Conservation (phyloP, 2,329 filamentous ascomycete species). For the Apiospora saccharicola region DNA sequence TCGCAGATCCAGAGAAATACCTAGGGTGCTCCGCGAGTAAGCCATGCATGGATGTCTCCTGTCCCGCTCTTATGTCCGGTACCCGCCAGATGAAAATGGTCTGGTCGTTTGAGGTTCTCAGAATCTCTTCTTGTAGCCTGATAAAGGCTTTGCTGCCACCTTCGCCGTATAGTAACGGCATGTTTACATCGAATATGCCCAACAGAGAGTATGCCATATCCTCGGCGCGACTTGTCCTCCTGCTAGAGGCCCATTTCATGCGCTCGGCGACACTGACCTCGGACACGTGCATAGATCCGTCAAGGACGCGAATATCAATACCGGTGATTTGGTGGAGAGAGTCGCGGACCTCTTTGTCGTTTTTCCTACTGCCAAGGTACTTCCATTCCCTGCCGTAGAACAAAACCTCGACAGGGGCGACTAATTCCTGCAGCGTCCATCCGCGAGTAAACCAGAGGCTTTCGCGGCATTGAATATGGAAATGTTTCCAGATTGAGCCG, state of each 20-base stretch:
- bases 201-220: conserved; percentile 42
- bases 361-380: neutral
- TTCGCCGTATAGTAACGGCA: conserved; percentile 43
- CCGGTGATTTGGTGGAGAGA: neutral
- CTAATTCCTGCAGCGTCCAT: conserved; percentile 36
- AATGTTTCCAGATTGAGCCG: too few species aligned
- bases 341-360: neutral
- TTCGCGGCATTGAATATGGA: too few species aligned
- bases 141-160: conserved; percentile 31
- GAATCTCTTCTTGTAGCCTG: conserved; percentile 30
- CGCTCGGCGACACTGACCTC: conserved; percentile 32
- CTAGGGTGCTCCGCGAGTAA: neutral
- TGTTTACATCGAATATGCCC: conserved; percentile 42
- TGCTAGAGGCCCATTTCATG: conserved; percentile 41
- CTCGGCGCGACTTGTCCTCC: conserved; percentile 36
- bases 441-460: conserved; percentile 26
- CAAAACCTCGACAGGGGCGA: conserved; percentile 29
- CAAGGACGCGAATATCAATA: neutral
- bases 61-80: too few species aligned
- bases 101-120: neutral
- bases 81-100: neutral
- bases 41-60: too few species aligned
- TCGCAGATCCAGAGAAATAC: neutral
- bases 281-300: neutral
- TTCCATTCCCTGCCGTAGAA: conserved; percentile 30